Evolutionary conservation across 768 basidiomycete genomes (phyloP).

Genomic region (Amanita subjunquillea): DNA sequence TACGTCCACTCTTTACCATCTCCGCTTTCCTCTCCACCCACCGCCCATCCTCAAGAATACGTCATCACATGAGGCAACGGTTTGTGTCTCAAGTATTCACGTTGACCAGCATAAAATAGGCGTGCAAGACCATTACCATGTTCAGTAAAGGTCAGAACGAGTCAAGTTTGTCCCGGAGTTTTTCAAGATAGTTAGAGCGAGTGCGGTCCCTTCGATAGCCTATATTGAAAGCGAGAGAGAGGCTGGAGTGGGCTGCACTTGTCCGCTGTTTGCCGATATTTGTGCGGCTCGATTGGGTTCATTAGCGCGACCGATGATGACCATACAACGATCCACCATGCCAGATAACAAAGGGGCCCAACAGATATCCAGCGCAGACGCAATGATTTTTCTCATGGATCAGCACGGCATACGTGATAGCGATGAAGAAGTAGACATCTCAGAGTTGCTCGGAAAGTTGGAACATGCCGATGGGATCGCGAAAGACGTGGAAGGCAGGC

Average conservation of each 20-base stretch:
- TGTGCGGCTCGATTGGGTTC: background rate
- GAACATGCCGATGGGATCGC: conserved; percentile 53
- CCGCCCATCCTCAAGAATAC: conserved; percentile 76
- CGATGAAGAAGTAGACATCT: background rate
- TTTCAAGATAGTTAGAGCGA: conserved; percentile 52
- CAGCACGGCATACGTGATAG: too few species aligned
- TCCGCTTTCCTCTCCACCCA: too few species aligned
- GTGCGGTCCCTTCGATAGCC: conserved; percentile 59
- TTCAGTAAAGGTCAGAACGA: conserved; percentile 69
- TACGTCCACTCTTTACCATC: too few species aligned
- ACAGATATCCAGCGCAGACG: background rate
- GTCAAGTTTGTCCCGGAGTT: conserved; percentile 56
- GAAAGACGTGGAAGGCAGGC: conserved; percentile 30
- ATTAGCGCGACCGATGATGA: background rate
- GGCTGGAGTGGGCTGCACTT: conserved; percentile 34
- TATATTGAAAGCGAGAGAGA: conserved; percentile 16
- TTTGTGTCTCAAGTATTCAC: conserved; percentile 59
- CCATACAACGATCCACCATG: background rate
- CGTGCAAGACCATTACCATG: conserved; percentile 38
- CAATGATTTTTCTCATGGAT: conserved; percentile 6
- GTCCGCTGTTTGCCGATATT: background rate
- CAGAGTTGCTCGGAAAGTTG: conserved; percentile 42
- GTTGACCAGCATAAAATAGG: background rate
- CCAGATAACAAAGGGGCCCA: background rate
- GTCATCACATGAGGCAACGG: conserved; percentile 75